phyloP scores from a whole-genome alignment of 805 yeast species.

The Metschnikowia continentalis region DNA sequence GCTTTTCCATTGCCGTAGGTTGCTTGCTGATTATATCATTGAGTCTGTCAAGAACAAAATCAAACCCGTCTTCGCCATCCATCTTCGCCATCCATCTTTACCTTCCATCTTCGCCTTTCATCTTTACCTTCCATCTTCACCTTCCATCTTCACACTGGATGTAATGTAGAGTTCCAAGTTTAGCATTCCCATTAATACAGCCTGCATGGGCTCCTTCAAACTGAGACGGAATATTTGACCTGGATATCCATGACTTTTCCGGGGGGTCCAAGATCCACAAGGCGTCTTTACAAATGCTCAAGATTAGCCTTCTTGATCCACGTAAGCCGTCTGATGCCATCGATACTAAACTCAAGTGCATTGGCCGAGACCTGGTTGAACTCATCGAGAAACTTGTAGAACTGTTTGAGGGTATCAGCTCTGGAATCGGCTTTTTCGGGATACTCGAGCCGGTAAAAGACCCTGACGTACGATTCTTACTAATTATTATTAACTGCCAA shows the following conservation, averaged over 20 bases:
- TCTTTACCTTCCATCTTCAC: too few relatives aligned
- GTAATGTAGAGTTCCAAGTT: neutral
- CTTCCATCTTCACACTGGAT: conserved; percentile 2
- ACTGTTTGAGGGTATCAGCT: neutral
- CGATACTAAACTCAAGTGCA: conserved; percentile 11
- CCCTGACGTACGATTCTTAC: too few relatives aligned
- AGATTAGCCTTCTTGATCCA: conserved; percentile 13
- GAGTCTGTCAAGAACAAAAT: conserved; percentile 12
- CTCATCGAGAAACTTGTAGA: conserved; percentile 9
- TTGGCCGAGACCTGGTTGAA: conserved; percentile 13
- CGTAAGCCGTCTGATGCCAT: neutral
- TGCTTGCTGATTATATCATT: conserved; percentile 22
- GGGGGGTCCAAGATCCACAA: neutral
- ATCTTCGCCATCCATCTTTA: too few relatives aligned
- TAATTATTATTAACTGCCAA: too few relatives aligned
- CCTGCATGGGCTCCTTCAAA: neutral
- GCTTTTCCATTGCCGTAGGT: conserved; percentile 37
- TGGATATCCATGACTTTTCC: neutral
- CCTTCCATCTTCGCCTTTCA: too few relatives aligned
- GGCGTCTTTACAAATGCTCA: conserved; percentile 3
- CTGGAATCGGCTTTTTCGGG: neutral
- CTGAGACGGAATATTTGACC: neutral
- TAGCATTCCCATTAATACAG: neutral
- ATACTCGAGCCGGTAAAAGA: conserved; percentile 1
- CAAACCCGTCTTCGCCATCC: conserved; percentile 11